These are phyloP conservation scores for Potentilla sterilis DNA, from an alignment of 306 rosid genomes.

Conservation along the genomic window DNA sequence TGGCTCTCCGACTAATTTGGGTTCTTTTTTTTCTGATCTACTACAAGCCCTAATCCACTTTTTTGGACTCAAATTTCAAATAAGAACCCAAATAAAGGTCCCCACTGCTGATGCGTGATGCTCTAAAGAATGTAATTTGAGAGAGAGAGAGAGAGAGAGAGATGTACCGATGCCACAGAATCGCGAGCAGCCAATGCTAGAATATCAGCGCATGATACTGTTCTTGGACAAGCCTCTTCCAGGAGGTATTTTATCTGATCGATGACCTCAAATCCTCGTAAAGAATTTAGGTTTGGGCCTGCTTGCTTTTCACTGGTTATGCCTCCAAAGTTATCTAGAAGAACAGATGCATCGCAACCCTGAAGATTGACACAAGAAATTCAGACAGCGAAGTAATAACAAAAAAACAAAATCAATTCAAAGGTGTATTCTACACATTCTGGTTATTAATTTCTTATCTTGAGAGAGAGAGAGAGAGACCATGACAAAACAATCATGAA, in stretches of 20 bases:
- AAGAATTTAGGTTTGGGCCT: constrained; percentile 60
- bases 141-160: not conserved
- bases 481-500: constrained; percentile 91
- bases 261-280: constrained; percentile 70
- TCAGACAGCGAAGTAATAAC: not conserved
- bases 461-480: constrained; percentile 21
- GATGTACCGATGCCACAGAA: constrained; percentile 54
- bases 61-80: no score
- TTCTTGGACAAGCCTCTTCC: constrained; percentile 71
- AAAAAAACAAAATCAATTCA: not conserved
- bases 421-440: not conserved
- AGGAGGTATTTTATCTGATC: constrained; percentile 62
- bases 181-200: constrained; percentile 88
- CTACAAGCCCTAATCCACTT: no score
- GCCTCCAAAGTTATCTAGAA: constrained; percentile 59
- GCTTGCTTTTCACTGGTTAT: constrained; percentile 81
- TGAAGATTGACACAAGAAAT: constrained; percentile 15
- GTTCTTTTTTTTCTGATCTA: no score
- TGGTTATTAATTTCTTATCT: no score
- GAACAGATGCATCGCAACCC: constrained; percentile 96
- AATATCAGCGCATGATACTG: constrained; percentile 87
- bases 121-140: no score
- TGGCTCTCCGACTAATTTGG: no score
- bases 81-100: no score
- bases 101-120: no score